A percentile compares a stretch with the other conserved stretches of the same genome.
Conservation (phyloP, 306 rosid genomes). For the Morella rubra region DNA sequence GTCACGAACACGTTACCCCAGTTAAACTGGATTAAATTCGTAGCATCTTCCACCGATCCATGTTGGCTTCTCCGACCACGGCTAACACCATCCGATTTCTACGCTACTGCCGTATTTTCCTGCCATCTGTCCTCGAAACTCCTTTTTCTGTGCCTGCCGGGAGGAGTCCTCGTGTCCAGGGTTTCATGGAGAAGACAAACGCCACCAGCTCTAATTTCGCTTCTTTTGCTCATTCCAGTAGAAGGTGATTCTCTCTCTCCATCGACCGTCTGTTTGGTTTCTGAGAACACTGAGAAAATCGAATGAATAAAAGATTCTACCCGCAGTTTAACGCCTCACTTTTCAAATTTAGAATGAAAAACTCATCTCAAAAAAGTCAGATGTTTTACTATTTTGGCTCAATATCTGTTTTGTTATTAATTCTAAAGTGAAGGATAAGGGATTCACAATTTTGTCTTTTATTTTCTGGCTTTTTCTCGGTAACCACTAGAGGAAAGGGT, state of each 20-base stretch:
- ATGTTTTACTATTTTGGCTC: neutral
- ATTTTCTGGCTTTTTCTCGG: too few relatives aligned
- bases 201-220: constrained; percentile 33
- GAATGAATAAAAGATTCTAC: neutral
- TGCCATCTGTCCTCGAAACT: constrained; percentile 36
- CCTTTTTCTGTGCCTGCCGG: constrained; percentile 1
- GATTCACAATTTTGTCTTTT: too few relatives aligned
- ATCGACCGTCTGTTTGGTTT: neutral
- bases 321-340: too few relatives aligned
- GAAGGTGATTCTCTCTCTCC: constrained; percentile 30
- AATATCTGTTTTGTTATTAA: too few relatives aligned
- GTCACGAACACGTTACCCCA: too few relatives aligned
- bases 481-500: constrained; percentile 37
- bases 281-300: neutral
- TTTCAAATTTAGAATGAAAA: neutral
- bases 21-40: too few relatives aligned
- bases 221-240: constrained; percentile 42
- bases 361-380: neutral
- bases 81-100: constrained; percentile 28
- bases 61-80: constrained; percentile 40
- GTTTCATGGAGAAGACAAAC: constrained; percentile 40
- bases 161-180: neutral
- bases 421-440: neutral
- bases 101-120: constrained; percentile 41
- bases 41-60: constrained; percentile 2